phyloP scores from a whole-genome alignment of 768 basidiomycete genomes.

The Punctularia strigosozonata region DNA sequence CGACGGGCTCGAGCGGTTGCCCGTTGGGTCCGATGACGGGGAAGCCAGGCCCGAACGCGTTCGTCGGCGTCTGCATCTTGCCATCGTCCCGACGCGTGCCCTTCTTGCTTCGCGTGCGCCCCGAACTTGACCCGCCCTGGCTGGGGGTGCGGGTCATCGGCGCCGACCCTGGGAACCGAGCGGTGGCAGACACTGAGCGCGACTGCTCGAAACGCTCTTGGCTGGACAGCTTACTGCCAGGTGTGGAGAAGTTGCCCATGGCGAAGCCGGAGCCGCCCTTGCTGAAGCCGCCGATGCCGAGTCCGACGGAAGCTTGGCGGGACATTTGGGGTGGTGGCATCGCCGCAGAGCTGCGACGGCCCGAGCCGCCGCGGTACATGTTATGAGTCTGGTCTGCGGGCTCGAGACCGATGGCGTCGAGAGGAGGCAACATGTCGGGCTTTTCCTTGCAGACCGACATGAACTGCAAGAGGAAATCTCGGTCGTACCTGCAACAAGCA shows the following conservation, averaged over 20 bases:
- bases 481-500: slow-evolving; percentile 63
- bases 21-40: slow-evolving; percentile 19
- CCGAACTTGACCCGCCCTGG: slow-evolving; percentile 36
- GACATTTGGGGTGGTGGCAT: slow-evolving; percentile 24
- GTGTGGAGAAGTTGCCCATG: slow-evolving; percentile 64
- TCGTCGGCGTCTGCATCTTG: slow-evolving; percentile 27
- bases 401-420: slow-evolving; percentile 87
- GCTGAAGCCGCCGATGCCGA: slow-evolving; percentile 25
- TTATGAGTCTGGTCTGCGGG: slow-evolving; percentile 43
- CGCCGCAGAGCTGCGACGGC: slow-evolving; percentile 39
- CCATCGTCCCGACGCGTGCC: slow-evolving; percentile 65
- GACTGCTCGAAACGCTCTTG: slow-evolving; percentile 55
- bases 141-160: slow-evolving; percentile 54
- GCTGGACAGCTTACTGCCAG: slow-evolving; percentile 46
- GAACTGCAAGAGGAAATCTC: slow-evolving; percentile 95
- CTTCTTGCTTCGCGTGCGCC: slow-evolving; percentile 70
- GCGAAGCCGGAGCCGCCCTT: slow-evolving; percentile 25
- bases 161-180: slow-evolving; percentile 40
- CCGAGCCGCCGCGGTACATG: slow-evolving; percentile 54
- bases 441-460: slow-evolving; percentile 92
- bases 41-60: slow-evolving; percentile 3
- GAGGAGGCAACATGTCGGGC: slow-evolving; percentile 78
- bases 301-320: slow-evolving; percentile 39
- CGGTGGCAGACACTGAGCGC: neutral
- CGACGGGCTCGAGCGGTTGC: slow-evolving; percentile 50